Base-by-base conservation (phyloP, 106 monocot species). In the Apostasia shenzhenica region DNA sequence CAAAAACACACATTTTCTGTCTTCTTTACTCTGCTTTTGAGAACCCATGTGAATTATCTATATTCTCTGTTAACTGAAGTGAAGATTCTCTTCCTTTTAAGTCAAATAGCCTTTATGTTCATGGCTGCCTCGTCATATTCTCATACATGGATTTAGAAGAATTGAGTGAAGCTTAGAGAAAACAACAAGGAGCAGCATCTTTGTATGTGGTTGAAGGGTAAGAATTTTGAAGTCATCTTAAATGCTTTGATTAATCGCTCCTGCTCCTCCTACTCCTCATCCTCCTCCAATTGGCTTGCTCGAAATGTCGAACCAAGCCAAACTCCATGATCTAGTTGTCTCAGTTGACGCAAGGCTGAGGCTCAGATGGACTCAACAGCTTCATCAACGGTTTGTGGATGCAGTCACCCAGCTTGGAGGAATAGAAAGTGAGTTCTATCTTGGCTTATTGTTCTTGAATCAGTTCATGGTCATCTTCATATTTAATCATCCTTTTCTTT, bases 321-420 rank as follows among this genome's bases (percentile, higher is more conserved):
- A 56, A 45, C 44, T 54, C 2, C 64, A 57, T 26, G 59, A 48
- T 48, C 46, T 65, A 59, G 55, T 38, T 59, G n/a, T 73, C 11
- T 73, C 85, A n/a, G 69, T 52, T 2, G 75, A 77, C 40, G 76
- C 79, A 9, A 88, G 83, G 79, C 78, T 85, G 6, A 66, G 88
- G 47, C 82, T 88, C 54, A 88, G 79, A 79, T 92, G 92, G 92
- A 92, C 85, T 2, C 67, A 62, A 8, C 70, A 85, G 68, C 92
- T 92, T 50, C 92, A 92, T 61, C 69, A 81, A 42, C 76, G 49
- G 2, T 88, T 92, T 48, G 77, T 88, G 38, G 77, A 75, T 44
- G 92, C 92, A 0, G 83, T 92, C 43, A n/a, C 76, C 4, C 68
- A 78, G 44, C 85, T 92, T 40, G 90, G 90, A 63, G 90, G 90